These are phyloP conservation scores for Pestalotiopsis sp. DNA, from an alignment of 2,329 filamentous ascomycete genomes.

Conservation along the genomic window DNA sequence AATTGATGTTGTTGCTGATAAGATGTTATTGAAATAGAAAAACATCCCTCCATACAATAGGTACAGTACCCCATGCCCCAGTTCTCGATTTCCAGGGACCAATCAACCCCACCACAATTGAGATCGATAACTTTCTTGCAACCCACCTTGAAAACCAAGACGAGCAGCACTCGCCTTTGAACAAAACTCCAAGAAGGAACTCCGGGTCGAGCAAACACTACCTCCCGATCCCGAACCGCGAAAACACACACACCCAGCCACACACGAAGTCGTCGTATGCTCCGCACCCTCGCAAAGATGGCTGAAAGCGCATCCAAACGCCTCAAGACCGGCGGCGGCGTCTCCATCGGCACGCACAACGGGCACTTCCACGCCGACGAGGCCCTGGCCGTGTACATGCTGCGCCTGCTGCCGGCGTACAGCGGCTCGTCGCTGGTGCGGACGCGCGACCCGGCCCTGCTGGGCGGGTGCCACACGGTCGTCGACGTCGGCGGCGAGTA, in stretches of 20 bases:
- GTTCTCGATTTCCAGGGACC: constrained; percentile 4
- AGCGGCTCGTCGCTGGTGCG: constrained; percentile 73
- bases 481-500: constrained; percentile 98
- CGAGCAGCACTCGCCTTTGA: background rate
- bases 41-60: background rate
- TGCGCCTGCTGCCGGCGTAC: constrained; percentile 86
- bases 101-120: constrained; percentile 8
- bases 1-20: background rate
- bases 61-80: background rate
- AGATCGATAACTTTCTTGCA: background rate
- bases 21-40: background rate
- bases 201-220: background rate
- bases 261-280: background rate
- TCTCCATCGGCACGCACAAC: constrained; percentile 90
- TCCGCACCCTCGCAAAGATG: constrained; percentile 49
- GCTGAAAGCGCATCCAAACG: constrained; percentile 77
- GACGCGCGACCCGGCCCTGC: constrained; percentile 79
- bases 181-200: background rate
- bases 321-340: constrained; percentile 71
- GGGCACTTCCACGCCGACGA: constrained; percentile 99
- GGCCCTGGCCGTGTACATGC: constrained; percentile 93
- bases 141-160: background rate
- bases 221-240: background rate
- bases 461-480: constrained; percentile 87
- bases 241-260: too few species aligned